Conservation (phyloP, 495 filamentous ascomycete species). For the Xylaria bambusicola region DNA sequence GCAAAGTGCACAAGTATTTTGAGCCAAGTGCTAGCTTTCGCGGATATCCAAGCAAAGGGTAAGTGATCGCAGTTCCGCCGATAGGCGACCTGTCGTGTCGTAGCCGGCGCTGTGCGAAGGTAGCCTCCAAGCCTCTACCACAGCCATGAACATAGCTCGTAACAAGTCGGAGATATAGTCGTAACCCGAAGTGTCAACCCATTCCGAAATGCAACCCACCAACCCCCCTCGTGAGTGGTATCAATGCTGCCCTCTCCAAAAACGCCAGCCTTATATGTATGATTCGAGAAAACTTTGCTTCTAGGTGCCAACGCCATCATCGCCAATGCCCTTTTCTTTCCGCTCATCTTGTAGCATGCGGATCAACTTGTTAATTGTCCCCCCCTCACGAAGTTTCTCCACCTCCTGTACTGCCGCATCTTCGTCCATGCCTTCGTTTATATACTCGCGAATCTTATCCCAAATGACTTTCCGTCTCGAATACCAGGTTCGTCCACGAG, state of each 20-base stretch:
- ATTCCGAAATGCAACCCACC: slow-evolving; percentile 24
- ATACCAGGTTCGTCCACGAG: slow-evolving; percentile 39
- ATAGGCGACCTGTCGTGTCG: slow-evolving; percentile 7
- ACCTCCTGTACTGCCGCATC: slow-evolving; percentile 34
- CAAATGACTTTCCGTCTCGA: slow-evolving; percentile 39
- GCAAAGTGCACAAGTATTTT: not conserved
- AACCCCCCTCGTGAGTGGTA: slow-evolving; percentile 26
- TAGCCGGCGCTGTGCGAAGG: slow-evolving; percentile 5
- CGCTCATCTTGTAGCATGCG: slow-evolving; percentile 38
- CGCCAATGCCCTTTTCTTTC: slow-evolving; percentile 32
- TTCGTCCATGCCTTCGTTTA: slow-evolving; percentile 35
- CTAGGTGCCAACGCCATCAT: slow-evolving; percentile 25
- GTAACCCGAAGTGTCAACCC: not conserved
- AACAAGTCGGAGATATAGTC: slow-evolving; percentile 5
- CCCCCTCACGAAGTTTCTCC: slow-evolving; percentile 34
- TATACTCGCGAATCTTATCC: slow-evolving; percentile 38
- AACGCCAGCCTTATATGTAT: slow-evolving; percentile 26
- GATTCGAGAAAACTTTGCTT: slow-evolving; percentile 14
- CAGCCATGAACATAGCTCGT: not conserved
- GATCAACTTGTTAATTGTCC: slow-evolving; percentile 38
- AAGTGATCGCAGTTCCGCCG: not conserved
- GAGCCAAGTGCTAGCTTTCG: not conserved
- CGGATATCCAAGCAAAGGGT: too few species aligned
- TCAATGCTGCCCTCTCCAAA: slow-evolving; percentile 28
- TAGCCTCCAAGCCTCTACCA: not conserved